phyloP scores from a whole-genome alignment of 768 basidiomycete species.

The Auricularia auricula-judae region DNA sequence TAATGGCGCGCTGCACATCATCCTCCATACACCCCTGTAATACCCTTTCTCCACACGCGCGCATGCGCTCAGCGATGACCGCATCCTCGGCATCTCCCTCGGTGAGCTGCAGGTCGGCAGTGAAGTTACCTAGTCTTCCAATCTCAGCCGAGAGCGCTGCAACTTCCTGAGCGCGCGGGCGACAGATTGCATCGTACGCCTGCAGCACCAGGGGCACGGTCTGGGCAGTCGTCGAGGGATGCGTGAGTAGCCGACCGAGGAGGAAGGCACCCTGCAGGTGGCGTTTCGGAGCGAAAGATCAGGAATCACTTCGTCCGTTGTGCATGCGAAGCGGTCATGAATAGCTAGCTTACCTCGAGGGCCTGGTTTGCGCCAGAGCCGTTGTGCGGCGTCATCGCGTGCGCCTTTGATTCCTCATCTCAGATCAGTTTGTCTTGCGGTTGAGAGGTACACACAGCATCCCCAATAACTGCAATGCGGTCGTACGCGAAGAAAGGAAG shows the following conservation, averaged over 20 bases:
- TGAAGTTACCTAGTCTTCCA: constrained; percentile 17
- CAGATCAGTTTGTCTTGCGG: background rate
- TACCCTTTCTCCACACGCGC: background rate
- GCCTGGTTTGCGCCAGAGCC: constrained; percentile 41
- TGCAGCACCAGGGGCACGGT: constrained; percentile 19
- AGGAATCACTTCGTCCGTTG: too few species aligned
- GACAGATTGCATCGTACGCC: constrained; percentile 22
- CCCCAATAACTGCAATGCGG: constrained; percentile 35
- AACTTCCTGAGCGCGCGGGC: constrained; percentile 19
- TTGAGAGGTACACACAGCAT: constrained; percentile 25
- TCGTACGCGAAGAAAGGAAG: constrained; percentile 28
- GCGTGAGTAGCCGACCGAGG: constrained; percentile 19
- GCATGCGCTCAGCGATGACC: background rate
- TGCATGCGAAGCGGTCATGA: too few species aligned
- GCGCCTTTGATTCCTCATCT: constrained; percentile 21
- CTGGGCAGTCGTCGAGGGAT: constrained; percentile 11
- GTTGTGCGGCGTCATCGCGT: constrained; percentile 36
- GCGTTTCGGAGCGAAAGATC: too few species aligned
- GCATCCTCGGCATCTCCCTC: background rate
- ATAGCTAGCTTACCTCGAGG: constrained; percentile 27
- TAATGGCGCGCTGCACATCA: background rate
- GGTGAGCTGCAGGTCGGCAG: background rate
- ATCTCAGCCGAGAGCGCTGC: constrained; percentile 10
- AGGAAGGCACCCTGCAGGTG: constrained; percentile 18
- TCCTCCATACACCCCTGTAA: background rate